Base-by-base conservation (phyloP, 495 filamentous ascomycete genomes). In the Thozetella sp. region DNA sequence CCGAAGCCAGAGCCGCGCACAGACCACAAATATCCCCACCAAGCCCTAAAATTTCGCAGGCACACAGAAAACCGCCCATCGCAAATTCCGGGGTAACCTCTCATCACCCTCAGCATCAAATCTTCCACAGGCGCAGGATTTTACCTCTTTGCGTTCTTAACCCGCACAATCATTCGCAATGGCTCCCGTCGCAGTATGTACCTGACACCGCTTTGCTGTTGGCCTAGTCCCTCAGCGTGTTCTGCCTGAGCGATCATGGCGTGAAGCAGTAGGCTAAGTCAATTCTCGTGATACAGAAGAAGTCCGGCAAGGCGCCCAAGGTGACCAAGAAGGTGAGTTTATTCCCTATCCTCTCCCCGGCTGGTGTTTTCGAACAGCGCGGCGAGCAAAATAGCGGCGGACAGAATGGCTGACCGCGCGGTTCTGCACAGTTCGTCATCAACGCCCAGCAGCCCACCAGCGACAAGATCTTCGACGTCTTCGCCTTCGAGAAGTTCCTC, bases 391-490 rank as follows among this genome's bases (percentile, higher is more conserved):
- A 4, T 15, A 13, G n/a, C 11, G n/a, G 43, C 43, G n/a, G 11
- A 4, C n/a, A 4, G 11, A 48, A n/a, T 24, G 25, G 56, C 66
- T 73, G 54, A 52, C 63, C 62, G 22, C 55, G 59, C 57, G 40
- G 25, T 27, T 17, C 17, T 19, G 62, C 22, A 56, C 60, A 97
- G 95, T 99, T 91, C 88, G 86, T 94, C 82, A 98, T 99, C 91
- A 96, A 98, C 81, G 93, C 93, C 73, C 92, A 90, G 63, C 95
- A 97, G 80, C 96, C 95, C 69, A 93, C 92, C 61, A 89, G 86
- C 81, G 96, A 99, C 88, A 98, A 98, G 88, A 99, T 99, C 86
- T 99, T 99, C 90, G 93, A 99, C 76, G 88, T 97, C 76, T 87
- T 90, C 64, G 93, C 94, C 68, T 99, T 98, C 82, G 93, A 97